Percentiles rank a stretch among this genome's conserved stretches.
phyloP scores from a whole-genome alignment of 2,329 filamentous ascomycete genomes.

The Blastomyces percursus region DNA sequence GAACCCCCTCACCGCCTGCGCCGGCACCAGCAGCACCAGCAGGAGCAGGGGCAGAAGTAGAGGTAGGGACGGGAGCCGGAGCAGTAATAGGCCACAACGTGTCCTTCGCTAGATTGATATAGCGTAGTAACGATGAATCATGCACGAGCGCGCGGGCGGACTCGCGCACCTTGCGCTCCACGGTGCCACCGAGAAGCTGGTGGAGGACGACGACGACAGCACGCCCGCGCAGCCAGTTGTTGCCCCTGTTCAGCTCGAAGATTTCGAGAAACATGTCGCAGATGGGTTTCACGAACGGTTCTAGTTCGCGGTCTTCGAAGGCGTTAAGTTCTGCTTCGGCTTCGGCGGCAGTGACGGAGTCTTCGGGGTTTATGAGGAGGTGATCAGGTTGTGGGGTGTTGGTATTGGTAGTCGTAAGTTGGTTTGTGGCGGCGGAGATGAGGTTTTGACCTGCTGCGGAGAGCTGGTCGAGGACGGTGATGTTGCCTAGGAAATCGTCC shows the following conservation, averaged over 20 bases:
- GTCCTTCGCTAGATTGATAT: slow-evolving; percentile 61
- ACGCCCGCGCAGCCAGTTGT: slow-evolving; percentile 92
- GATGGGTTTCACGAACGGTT: slow-evolving; percentile 96
- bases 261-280: slow-evolving; percentile 95
- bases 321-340: slow-evolving; percentile 89
- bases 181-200: slow-evolving; percentile 87
- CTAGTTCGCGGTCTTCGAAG: slow-evolving; percentile 78
- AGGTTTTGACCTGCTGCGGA: slow-evolving; percentile 87
- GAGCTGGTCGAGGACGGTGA: slow-evolving; percentile 87
- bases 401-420: slow-evolving; percentile 28
- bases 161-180: slow-evolving; percentile 89
- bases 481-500: slow-evolving; percentile 94
- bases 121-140: slow-evolving; percentile 61
- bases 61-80: too few relatives aligned
- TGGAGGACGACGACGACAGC: slow-evolving; percentile 95
- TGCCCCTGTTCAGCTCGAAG: slow-evolving; percentile 87
- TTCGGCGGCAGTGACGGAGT: slow-evolving; percentile 51
- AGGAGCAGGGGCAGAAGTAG: too few relatives aligned
- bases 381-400: slow-evolving; percentile 21
- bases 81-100: slow-evolving; percentile 59
- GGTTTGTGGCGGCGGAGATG: slow-evolving; percentile 42
- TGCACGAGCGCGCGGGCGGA: slow-evolving; percentile 61
- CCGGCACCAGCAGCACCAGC: too few relatives aligned
- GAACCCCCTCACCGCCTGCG: slow-evolving; percentile 11
- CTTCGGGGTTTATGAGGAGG: slow-evolving; percentile 38